Base-by-base conservation (phyloP, 257 asterid genomes). In the Fraxinus cuspidata region DNA sequence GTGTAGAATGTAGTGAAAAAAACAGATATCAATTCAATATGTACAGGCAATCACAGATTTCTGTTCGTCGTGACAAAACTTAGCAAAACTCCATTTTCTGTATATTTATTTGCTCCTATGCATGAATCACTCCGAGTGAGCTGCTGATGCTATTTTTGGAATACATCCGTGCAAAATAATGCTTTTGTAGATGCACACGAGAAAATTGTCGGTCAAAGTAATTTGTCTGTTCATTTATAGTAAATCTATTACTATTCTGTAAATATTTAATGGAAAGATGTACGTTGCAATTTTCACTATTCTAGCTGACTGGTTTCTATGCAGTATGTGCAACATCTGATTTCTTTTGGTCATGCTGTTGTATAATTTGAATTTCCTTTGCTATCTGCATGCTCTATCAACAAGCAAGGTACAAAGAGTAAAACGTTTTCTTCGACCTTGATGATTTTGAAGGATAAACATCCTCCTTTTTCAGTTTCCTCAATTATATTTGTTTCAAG, bases 31-130 rank as follows among this genome's bases (percentile, higher is more conserved):
- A 51, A 73, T 84, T 77, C 84, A 76, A 82, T 74, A 44, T 79
- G 87, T 86, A 83, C 82, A 74, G 74, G 77, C 73, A 21, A 19
- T 81, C 71, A 35, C 51, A 70, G 66, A 23, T 76, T 71, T 81
- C 27, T 7, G 51, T 69, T 74, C 29, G 27, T 65, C 44, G 13
- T 51, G 13, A 15, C 16, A 70, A 53, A 25, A 67, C 25, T 15
- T 19, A 3, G 37, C 71, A 28, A 15, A 31, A 29, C 2, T 31
- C 21, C 65, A 63, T 60, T 75, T 74, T 60, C 25, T 10, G 11
- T 11, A 2, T 19, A 11, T n/a, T 38, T 49, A 27, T 27, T 37
- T 60, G 13, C 1, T 66, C 64, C 44, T 0, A 47, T 8, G n/a
- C n/a, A 47, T 47, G 13, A 44, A 9, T 44, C 19, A 44, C 19